Evolutionary conservation across 768 basidiomycete genomes (phyloP).

Genomic region (Plicaturopsis crispa): DNA sequence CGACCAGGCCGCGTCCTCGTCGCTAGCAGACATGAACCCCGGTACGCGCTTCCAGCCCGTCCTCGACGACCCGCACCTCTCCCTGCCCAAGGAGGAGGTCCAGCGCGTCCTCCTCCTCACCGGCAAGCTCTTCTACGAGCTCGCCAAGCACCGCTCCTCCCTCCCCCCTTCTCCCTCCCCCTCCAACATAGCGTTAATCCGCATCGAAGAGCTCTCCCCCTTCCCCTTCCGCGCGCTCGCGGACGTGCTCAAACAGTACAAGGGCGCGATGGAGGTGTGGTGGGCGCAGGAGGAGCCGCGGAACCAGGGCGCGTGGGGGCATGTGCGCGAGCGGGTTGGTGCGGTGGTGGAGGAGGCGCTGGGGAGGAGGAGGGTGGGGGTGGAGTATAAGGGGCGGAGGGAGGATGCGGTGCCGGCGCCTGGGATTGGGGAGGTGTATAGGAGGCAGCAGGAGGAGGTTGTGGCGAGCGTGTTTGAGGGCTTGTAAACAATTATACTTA

Average conservation of each 20-base stretch:
- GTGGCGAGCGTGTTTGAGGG: constrained; percentile 50
- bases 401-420: constrained; percentile 73
- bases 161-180: constrained; percentile 7
- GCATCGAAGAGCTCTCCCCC: constrained; percentile 82
- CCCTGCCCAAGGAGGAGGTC: constrained; percentile 30
- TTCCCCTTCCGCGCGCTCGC: constrained; percentile 68
- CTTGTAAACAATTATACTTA: constrained; percentile 19
- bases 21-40: constrained; percentile 49
- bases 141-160: constrained; percentile 59
- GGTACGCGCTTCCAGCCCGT: constrained; percentile 65
- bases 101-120: constrained; percentile 67
- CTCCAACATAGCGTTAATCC: constrained; percentile 54
- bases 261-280: constrained; percentile 29
- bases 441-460: constrained; percentile 54
- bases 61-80: constrained; percentile 39
- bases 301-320: constrained; percentile 79
- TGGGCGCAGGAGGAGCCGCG: constrained; percentile 88
- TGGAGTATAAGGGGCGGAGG: constrained; percentile 59
- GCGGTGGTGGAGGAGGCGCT: constrained; percentile 37
- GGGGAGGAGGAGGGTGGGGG: constrained; percentile 18
- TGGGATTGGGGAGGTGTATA: constrained; percentile 65
- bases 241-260: constrained; percentile 38
- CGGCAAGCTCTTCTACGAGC: constrained; percentile 87
- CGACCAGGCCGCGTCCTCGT: constrained; percentile 69
- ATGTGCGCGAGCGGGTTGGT: constrained; percentile 53